phyloP scores from a whole-genome alignment of 306 rosid genomes.

The Styphnolobium japonicum region DNA sequence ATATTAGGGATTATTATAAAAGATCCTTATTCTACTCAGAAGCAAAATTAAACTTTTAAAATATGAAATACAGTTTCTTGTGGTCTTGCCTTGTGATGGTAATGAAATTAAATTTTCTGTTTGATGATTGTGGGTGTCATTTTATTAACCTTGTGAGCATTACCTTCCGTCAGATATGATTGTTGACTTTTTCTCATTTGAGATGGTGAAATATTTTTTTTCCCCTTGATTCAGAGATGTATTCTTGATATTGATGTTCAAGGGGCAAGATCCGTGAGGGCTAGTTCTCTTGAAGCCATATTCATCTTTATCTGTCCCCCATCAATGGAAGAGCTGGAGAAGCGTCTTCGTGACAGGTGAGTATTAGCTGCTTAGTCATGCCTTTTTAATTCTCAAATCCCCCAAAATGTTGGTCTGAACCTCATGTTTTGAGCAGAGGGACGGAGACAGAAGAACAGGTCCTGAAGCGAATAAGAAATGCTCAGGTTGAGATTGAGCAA shows the following conservation, averaged over 20 bases:
- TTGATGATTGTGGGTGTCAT: not conserved
- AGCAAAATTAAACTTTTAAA: not conserved
- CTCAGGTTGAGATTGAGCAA: conserved; percentile 77
- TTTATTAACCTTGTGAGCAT: conserved; percentile 7
- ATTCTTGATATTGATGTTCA: conserved; percentile 98
- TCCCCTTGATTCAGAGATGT: conserved; percentile 71
- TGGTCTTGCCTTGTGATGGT: not conserved
- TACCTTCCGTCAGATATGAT: not conserved
- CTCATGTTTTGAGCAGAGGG: conserved; percentile 52
- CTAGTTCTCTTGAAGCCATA: conserved; percentile 78
- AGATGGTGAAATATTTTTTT: conserved; percentile 12
- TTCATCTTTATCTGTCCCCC: conserved; percentile 86
- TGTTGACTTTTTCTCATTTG: conserved; percentile 2
- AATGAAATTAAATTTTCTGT: not conserved
- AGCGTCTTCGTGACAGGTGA: conserved; percentile 96
- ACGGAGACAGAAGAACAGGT: conserved; percentile 95
- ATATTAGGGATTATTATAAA: not conserved
- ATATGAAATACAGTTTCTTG: not conserved
- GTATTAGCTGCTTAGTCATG: not conserved
- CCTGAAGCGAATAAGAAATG: conserved; percentile 74
- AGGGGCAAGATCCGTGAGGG: conserved; percentile 88
- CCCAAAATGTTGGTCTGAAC: conserved; percentile 9
- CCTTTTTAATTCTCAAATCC: conserved; percentile 2
- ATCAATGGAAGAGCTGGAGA: conserved; percentile 84
- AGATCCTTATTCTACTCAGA: not conserved